Percentiles rank a stretch among this genome's conserved stretches.
These are phyloP conservation scores for Ganoderma meredithae DNA, from an alignment of 1,284 basidiomycete genomes.

Conservation along the genomic window DNA sequence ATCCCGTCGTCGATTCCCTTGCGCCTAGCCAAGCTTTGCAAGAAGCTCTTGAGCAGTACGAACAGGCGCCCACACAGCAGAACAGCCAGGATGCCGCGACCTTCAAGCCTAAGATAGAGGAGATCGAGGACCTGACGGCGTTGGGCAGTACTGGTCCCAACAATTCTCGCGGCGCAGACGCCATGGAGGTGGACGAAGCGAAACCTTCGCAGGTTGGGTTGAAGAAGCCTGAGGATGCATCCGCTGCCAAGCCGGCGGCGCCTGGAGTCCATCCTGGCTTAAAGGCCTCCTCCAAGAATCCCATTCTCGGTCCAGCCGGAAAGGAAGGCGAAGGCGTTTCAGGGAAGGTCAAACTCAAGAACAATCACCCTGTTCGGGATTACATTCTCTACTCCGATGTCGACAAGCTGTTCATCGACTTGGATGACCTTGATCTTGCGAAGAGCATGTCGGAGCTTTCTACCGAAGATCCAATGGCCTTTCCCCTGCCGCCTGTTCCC, in stretches of 20 bases:
- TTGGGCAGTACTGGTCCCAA: slow-evolving; percentile 41
- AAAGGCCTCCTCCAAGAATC: slow-evolving; percentile 48
- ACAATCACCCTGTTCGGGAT: slow-evolving; percentile 62
- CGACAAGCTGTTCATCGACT: slow-evolving; percentile 66
- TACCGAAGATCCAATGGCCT: slow-evolving; percentile 43
- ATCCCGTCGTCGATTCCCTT: slow-evolving; percentile 63
- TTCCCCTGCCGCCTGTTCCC: slow-evolving; percentile 40
- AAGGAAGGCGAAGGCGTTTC: slow-evolving; percentile 35
- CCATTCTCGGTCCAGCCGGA: slow-evolving; percentile 48
- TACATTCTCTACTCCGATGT: slow-evolving; percentile 63
- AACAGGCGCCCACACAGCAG: slow-evolving; percentile 13
- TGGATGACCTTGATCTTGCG: slow-evolving; percentile 47
- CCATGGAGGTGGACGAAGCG: slow-evolving; percentile 47
- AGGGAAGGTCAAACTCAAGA: slow-evolving; percentile 47
- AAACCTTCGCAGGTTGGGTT: slow-evolving; percentile 14
- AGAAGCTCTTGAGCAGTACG: slow-evolving; percentile 56
- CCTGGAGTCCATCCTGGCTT: slow-evolving; percentile 32
- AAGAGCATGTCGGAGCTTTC: slow-evolving; percentile 49
- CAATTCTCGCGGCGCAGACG: slow-evolving; percentile 22
- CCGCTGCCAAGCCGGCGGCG: slow-evolving; percentile 14
- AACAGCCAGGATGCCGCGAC: slow-evolving; percentile 46
- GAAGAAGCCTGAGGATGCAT: slow-evolving; percentile 7
- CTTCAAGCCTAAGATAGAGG: slow-evolving; percentile 66
- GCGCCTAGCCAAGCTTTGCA: slow-evolving; percentile 57
- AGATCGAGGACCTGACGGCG: slow-evolving; percentile 63